Percentiles rank a stretch among this genome's conserved stretches.
Evolutionary conservation across 768 basidiomycete genomes (phyloP).

Genomic region (Tricholoma bakamatsutake): DNA sequence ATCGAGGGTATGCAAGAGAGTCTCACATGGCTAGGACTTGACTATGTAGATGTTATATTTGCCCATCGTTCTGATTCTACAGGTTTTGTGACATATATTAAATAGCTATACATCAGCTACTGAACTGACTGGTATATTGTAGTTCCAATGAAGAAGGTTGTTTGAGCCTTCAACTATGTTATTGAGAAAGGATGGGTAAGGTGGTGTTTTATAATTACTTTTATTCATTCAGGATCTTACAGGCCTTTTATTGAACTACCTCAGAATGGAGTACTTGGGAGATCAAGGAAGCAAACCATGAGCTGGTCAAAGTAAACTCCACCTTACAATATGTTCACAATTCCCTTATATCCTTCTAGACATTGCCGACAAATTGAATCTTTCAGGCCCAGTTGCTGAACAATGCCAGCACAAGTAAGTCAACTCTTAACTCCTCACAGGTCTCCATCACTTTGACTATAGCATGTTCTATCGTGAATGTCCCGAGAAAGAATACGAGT

Average conservation of each 20-base stretch:
- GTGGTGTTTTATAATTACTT: not conserved
- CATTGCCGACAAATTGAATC: conserved; percentile 58
- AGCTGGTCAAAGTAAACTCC: conserved; percentile 7
- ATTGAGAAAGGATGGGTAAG: conserved; percentile 66
- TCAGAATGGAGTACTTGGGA: conserved; percentile 65
- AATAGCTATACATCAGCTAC: not conserved
- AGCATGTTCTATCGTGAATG: conserved; percentile 76
- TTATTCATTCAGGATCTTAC: not conserved
- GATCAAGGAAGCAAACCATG: conserved; percentile 53
- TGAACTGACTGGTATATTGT: not conserved
- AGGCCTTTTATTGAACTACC: conserved; percentile 68
- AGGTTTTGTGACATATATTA: conserved; percentile 25
- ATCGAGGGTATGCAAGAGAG: conserved; percentile 69
- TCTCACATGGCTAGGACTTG: conserved; percentile 62
- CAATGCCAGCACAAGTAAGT: conserved; percentile 68
- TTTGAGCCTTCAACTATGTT: conserved; percentile 75
- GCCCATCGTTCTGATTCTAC: conserved; percentile 63
- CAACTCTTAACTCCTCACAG: not conserved
- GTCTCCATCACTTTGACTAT: conserved; percentile 8
- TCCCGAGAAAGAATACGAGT: conserved; percentile 78
- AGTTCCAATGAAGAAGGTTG: conserved; percentile 72
- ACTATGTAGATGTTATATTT: conserved; percentile 70
- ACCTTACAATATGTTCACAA: not conserved
- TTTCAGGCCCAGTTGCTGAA: conserved; percentile 69
- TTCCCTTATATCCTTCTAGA: conserved; percentile 29